A percentile compares a stretch with the other conserved stretches of the same genome.
These are phyloP conservation scores for Entonaema liquescens DNA, from an alignment of 495 filamentous ascomycete species.

Conservation along the genomic window DNA sequence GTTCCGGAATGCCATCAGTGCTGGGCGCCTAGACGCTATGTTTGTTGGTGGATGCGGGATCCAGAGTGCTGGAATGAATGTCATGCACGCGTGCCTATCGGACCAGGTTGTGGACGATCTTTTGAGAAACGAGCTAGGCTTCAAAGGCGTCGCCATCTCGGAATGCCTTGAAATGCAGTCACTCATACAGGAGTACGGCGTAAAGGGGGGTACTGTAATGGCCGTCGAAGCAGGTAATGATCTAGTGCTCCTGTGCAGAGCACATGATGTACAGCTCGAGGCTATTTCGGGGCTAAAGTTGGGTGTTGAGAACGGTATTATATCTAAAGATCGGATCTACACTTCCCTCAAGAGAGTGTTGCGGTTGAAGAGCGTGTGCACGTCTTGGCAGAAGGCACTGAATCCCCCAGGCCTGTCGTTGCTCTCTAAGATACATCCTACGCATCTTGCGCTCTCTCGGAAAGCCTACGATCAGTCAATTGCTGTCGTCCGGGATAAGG, in stretches of 20 bases:
- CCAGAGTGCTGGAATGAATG: constrained; percentile 83
- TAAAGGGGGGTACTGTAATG: constrained; percentile 93
- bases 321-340: constrained; percentile 76
- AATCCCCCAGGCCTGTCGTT: constrained; percentile 76
- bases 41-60: constrained; percentile 92
- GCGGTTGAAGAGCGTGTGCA: constrained; percentile 76
- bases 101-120: constrained; percentile 90
- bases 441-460: constrained; percentile 78
- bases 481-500: constrained; percentile 83
- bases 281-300: constrained; percentile 85
- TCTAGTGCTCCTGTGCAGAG: constrained; percentile 82
- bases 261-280: constrained; percentile 85
- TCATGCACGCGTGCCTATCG: constrained; percentile 90
- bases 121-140: constrained; percentile 80
- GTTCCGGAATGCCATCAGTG: constrained; percentile 83
- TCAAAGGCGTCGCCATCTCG: constrained; percentile 89
- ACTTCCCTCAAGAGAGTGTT: constrained; percentile 78
- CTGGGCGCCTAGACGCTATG: constrained; percentile 84
- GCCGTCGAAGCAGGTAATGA: constrained; percentile 93
- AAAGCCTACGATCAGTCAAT: constrained; percentile 88
- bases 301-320: constrained; percentile 84
- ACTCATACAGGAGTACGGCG: constrained; percentile 86
- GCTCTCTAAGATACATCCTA: constrained; percentile 79
- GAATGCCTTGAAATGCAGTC: constrained; percentile 97
- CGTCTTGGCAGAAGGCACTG: constrained; percentile 83